Evolutionary conservation across 225 moss, liverwort and hornwort species (phyloP).

Genomic region (Pleurozium schreberi): DNA sequence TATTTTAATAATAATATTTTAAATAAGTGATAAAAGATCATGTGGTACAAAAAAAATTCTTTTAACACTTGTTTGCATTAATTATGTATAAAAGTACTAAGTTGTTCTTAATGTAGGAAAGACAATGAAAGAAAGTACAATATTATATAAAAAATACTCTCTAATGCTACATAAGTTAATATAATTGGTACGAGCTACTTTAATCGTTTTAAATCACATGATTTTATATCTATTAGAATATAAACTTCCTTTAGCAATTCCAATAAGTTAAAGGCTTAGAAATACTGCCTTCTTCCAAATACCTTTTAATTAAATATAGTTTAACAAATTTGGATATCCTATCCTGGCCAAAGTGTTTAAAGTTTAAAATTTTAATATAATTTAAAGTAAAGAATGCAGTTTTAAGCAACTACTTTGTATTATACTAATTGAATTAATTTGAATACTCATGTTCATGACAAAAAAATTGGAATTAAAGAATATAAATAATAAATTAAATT

Average conservation of each 20-base stretch:
- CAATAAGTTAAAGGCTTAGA: not conserved
- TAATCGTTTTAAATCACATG: not conserved
- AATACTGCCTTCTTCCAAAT: rapidly evolving
- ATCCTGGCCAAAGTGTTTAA: no score
- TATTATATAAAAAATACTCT: not conserved
- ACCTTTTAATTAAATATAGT: no score
- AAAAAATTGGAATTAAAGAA: not conserved
- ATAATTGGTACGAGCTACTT: rapidly evolving
- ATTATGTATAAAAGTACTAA: not conserved
- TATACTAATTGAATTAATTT: not conserved
- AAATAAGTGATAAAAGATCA: rapidly evolving
- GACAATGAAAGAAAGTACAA: not conserved
- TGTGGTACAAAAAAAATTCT: rapidly evolving
- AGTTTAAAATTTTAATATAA: no score
- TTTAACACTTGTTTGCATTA: not conserved
- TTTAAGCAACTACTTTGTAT: not conserved
- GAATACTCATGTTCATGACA: not conserved
- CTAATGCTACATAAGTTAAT: not conserved
- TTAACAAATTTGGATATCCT: not conserved
- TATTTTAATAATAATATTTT: not conserved
- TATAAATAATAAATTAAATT: not conserved
- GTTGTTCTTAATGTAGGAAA: not conserved
- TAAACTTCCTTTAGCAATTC: not conserved
- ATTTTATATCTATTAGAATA: not conserved
- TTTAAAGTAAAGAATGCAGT: not conserved